Percentiles rank a stretch among this genome's conserved stretches.
These are phyloP conservation scores for Blastomyces parvus DNA, from an alignment of 2,329 filamentous ascomycete species.

Conservation along the genomic window DNA sequence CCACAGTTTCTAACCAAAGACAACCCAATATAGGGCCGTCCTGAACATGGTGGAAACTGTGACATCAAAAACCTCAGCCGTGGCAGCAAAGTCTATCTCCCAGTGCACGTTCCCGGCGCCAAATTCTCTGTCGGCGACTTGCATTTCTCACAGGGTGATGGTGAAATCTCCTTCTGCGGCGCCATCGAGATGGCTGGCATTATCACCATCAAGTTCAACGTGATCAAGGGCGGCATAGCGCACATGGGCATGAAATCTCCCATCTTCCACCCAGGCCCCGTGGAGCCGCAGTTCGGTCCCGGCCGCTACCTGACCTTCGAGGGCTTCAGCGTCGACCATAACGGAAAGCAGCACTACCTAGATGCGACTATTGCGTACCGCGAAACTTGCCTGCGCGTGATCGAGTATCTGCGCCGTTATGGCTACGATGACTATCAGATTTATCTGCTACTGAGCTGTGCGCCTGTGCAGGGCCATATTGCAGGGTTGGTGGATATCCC, in stretches of 20 bases:
- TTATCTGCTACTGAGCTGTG: conserved; percentile 75
- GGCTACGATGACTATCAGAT: conserved; percentile 66
- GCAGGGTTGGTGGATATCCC: conserved; percentile 87
- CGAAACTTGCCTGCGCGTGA: conserved; percentile 65
- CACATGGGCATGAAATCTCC: conserved; percentile 70
- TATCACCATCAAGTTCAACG: conserved; percentile 82
- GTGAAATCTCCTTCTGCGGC: conserved; percentile 79
- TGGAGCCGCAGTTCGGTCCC: conserved; percentile 79
- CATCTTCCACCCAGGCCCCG: conserved; percentile 76
- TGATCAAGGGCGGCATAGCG: conserved; percentile 70
- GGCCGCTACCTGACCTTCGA: conserved; percentile 77
- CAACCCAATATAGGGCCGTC: conserved; percentile 44
- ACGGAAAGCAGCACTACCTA: conserved; percentile 81
- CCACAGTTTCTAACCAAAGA: neutral
- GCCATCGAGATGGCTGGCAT: conserved; percentile 91
- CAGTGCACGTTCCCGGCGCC: conserved; percentile 75
- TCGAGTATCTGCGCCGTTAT: conserved; percentile 70
- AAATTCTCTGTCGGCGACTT: conserved; percentile 87
- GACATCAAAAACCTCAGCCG: conserved; percentile 81
- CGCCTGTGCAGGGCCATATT: conserved; percentile 77
- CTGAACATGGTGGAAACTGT: conserved; percentile 83
- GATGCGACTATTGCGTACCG: conserved; percentile 80
- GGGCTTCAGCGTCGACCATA: conserved; percentile 79
- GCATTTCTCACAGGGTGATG: conserved; percentile 81
- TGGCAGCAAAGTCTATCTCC: conserved; percentile 74